These are phyloP conservation scores for Ceratocystiopsis sp. DNA, from an alignment of 2,329 filamentous ascomycete species.

Conservation along the genomic window DNA sequence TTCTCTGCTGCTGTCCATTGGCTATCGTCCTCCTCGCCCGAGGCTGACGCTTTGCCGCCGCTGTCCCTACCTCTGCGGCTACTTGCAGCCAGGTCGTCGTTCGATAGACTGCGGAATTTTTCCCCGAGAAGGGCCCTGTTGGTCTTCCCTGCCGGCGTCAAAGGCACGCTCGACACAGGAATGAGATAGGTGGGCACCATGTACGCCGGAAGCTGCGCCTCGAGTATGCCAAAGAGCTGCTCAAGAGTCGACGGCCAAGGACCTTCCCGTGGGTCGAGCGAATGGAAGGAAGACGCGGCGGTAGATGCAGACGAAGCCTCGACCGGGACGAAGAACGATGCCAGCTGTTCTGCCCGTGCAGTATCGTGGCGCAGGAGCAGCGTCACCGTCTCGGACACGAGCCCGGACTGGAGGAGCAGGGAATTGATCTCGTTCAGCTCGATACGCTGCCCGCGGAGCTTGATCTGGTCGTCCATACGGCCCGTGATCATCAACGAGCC, in stretches of 20 bases:
- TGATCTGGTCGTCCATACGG: slow-evolving; percentile 63
- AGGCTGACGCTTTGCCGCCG: neutral
- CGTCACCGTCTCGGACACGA: slow-evolving; percentile 45
- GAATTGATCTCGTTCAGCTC: slow-evolving; percentile 63
- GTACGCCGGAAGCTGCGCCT: slow-evolving; percentile 46
- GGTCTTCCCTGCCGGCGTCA: slow-evolving; percentile 59
- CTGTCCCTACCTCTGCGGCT: neutral
- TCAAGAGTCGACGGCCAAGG: slow-evolving; percentile 2
- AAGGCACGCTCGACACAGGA: slow-evolving; percentile 50
- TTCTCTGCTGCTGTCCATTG: slow-evolving; percentile 5
- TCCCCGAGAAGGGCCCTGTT: slow-evolving; percentile 38
- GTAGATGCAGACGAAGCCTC: neutral
- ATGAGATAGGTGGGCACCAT: slow-evolving; percentile 66
- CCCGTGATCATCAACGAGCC: slow-evolving; percentile 59
- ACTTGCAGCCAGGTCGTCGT: slow-evolving; percentile 14
- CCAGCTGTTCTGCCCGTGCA: slow-evolving; percentile 33
- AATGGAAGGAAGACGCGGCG: slow-evolving; percentile 14
- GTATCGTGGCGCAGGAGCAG: slow-evolving; percentile 32
- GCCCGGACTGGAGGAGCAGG: slow-evolving; percentile 32
- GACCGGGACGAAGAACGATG: slow-evolving; percentile 49
- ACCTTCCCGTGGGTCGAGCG: slow-evolving; percentile 20
- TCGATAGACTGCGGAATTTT: slow-evolving; percentile 28
- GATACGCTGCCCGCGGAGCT: slow-evolving; percentile 63
- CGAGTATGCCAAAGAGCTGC: slow-evolving; percentile 35
- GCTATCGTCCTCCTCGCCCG: neutral